Evolutionary conservation across 2,329 filamentous ascomycete genomes (phyloP).

Genomic region (Cytospora leucostoma): DNA sequence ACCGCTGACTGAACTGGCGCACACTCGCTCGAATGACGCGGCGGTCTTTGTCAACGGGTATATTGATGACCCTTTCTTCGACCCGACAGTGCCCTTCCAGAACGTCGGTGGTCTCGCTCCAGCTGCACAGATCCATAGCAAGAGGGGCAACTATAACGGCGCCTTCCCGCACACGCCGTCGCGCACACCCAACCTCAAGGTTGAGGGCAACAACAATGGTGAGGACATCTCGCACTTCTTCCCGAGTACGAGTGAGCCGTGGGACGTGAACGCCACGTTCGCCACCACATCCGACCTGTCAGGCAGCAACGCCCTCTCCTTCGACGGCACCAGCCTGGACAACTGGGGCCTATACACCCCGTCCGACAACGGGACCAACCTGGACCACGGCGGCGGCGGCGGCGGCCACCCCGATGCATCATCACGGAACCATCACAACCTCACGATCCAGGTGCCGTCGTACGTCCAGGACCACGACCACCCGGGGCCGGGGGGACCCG

Average conservation of each 20-base stretch:
- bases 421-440: slow-evolving; percentile 24
- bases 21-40: slow-evolving; percentile 15
- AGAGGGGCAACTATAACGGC: slow-evolving; percentile 18
- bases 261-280: slow-evolving; percentile 18
- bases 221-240: slow-evolving; percentile 29
- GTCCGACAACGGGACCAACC: slow-evolving; percentile 20
- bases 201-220: slow-evolving; percentile 24
- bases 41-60: slow-evolving; percentile 31
- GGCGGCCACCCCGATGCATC: background rate
- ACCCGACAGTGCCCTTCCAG: slow-evolving; percentile 20
- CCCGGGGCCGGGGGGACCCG: slow-evolving; percentile 6
- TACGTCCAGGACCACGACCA: slow-evolving; percentile 25
- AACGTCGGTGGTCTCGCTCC: slow-evolving; percentile 21
- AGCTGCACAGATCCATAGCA: slow-evolving; percentile 17
- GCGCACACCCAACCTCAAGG: slow-evolving; percentile 41
- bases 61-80: slow-evolving; percentile 37
- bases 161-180: slow-evolving; percentile 40
- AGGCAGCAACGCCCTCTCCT: slow-evolving; percentile 31
- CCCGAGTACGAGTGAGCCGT: slow-evolving; percentile 31
- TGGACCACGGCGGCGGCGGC: slow-evolving; percentile 16
- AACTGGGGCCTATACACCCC: slow-evolving; percentile 23
- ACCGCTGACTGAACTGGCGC: slow-evolving; percentile 21
- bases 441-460: slow-evolving; percentile 26
- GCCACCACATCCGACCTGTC: slow-evolving; percentile 15
- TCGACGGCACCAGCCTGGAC: slow-evolving; percentile 35